Base-by-base conservation (phyloP, 2,329 filamentous ascomycete species). In the Sphaerostilbella broomeana region DNA sequence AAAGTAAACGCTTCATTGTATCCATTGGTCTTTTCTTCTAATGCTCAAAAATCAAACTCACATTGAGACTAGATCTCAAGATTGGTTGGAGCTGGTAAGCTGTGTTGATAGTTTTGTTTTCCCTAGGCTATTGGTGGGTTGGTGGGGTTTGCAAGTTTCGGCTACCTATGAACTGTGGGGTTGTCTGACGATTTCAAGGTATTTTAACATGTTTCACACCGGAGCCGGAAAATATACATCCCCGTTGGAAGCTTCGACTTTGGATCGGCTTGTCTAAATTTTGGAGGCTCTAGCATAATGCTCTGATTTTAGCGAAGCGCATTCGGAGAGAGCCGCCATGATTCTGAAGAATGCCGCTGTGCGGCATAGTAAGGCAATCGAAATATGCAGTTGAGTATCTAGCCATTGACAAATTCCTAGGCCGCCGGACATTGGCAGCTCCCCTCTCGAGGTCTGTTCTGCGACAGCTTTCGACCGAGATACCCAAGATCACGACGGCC, bases 291-390 rank as follows among this genome's bases (percentile, higher is more conserved):
- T n/a, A n/a, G n/a, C n/a, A n/a, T n/a, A n/a, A n/a, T n/a, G n/a
- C n/a, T n/a, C n/a, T n/a, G n/a, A n/a, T n/a, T n/a, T n/a, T n/a
- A n/a, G n/a, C n/a, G 25, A 31, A 40, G 27, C 35, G 31, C 13
- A 40, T 31, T 27, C 37, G 17, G 7, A 25, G 12, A 24, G 34
- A 35, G 40, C 55, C 59, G 60, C 55, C 49, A 79, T 79, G 75
- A 75, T 77, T 53, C 52, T 75, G 49, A 69, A 73, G 64, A 76
- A 68, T 55, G 60, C 66, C 48, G 64, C 64, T 38, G 60, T 69
- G 58, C 73, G 73, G 70, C 65, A 75, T 58, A 68, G 75, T 77
- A 61, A 53, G 67, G 51, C 41, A 48, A 50, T 38, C 42, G 25
- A 13, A 24, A 8, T 9, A 1, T 15, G 16, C 12, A 10, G 19